Evolutionary conservation across 768 basidiomycete species (phyloP).

Genomic region (Suillus subaureus): DNA sequence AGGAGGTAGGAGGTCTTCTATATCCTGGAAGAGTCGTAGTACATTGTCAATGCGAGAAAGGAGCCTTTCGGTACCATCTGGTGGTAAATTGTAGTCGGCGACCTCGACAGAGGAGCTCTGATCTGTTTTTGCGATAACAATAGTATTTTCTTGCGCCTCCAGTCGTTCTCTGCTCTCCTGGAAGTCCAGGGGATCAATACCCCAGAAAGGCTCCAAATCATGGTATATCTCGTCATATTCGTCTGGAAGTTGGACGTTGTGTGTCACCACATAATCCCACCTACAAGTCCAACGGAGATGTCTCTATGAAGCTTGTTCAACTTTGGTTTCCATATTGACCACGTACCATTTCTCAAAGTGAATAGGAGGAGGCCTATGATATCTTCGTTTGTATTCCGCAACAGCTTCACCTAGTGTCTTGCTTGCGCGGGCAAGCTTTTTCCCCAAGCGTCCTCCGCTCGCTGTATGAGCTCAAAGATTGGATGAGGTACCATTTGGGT

Average conservation of each 20-base stretch:
- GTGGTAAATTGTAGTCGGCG: slow-evolving; percentile 16
- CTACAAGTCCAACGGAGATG: slow-evolving; percentile 16
- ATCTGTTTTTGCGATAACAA: slow-evolving; percentile 29
- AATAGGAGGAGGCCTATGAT: slow-evolving; percentile 37
- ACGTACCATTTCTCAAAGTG: slow-evolving; percentile 48
- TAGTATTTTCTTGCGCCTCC: slow-evolving; percentile 17
- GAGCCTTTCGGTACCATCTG: slow-evolving; percentile 8
- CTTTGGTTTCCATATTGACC: neutral
- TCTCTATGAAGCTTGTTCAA: neutral
- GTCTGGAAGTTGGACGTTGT: slow-evolving; percentile 44
- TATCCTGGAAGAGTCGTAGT: slow-evolving; percentile 27
- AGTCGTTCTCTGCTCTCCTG: slow-evolving; percentile 20
- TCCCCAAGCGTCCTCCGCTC: slow-evolving; percentile 41
- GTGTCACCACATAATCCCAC: slow-evolving; percentile 44
- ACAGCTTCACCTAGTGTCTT: slow-evolving; percentile 40
- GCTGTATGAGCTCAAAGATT: slow-evolving; percentile 43
- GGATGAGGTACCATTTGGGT: slow-evolving; percentile 43
- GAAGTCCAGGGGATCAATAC: slow-evolving; percentile 33
- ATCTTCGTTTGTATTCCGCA: slow-evolving; percentile 39
- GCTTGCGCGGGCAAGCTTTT: slow-evolving; percentile 37
- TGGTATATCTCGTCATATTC: slow-evolving; percentile 49
- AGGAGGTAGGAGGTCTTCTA: slow-evolving; percentile 33
- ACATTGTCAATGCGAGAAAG: slow-evolving; percentile 11
- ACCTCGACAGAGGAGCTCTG: slow-evolving; percentile 15
- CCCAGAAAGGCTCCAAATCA: slow-evolving; percentile 41